Evolutionary conservation across 169 alveolate genomes (phyloP), one percentile per base, ranked within the genome.

Genomic region (Eimeria praecox): DNA sequence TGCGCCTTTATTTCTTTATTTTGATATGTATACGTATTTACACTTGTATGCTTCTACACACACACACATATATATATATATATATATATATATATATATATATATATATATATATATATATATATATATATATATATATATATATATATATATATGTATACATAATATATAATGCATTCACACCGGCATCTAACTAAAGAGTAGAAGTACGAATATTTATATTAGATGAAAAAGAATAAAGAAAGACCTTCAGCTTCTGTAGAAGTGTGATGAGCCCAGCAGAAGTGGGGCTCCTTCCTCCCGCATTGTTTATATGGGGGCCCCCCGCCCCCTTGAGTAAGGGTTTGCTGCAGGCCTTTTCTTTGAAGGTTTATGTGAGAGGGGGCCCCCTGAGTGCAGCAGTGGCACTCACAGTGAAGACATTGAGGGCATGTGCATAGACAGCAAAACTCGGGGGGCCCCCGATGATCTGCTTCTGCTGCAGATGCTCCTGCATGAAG

Each of bases 341-440:
- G 38, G 16, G 22, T 10, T 38, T 66, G 78, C 78, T 30, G 78
- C 78, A 8, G n/a, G n/a, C n/a, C n/a, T n/a, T n/a, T n/a, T n/a
- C n/a, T n/a, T n/a, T n/a, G n/a, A n/a, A n/a, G n/a, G n/a, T n/a
- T 16, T 22, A 2, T 9, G 40, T 71, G 49, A 46, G 5, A 59
- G 86, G 56, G 86, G 56, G 20, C 86, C 86, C 86, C 86, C 86
- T 38, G 62, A 10, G 24, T 40, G 92, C 92, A 56, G n/a, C 75
- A 85, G 52, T 14, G 22, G 64, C 78, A 85, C 54, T 85, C 20
- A 46, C 92, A 85, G 24, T 38, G 78, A 20, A 59, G 56, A 59
- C 92, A 85, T 24, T 52, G 42, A 27, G 52, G 78, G 78, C 92
- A 85, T 18, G 80, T 85, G 92, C 92, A 85, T 35, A 56, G 33